Evolutionary conservation across 306 rosid genomes (phyloP).

Genomic region (Potentilla sterilis): DNA sequence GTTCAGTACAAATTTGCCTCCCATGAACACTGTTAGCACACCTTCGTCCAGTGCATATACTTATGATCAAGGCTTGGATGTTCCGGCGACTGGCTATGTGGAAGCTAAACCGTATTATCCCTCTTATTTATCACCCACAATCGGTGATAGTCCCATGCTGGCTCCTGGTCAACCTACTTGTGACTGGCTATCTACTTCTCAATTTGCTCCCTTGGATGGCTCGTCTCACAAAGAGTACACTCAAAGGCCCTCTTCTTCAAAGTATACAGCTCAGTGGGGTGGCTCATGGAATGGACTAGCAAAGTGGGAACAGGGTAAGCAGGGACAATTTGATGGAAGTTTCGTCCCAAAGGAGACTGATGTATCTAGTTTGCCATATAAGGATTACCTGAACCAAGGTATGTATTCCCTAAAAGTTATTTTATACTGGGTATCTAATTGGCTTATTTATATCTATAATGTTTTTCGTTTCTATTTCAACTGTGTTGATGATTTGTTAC

Average conservation of each 20-base stretch:
- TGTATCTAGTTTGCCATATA: slow-evolving; percentile 28
- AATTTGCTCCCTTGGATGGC: slow-evolving; percentile 31
- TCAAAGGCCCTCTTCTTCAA: slow-evolving; percentile 33
- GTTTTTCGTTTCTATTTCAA: neutral
- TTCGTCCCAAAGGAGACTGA: slow-evolving; percentile 33
- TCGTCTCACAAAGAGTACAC: slow-evolving; percentile 34
- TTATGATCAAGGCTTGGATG: slow-evolving; percentile 32
- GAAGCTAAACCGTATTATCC: slow-evolving; percentile 51
- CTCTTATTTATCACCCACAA: slow-evolving; percentile 36
- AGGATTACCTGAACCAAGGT: slow-evolving; percentile 51
- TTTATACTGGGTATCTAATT: neutral
- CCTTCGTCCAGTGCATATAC: slow-evolving; percentile 31
- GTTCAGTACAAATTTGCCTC: slow-evolving; percentile 40
- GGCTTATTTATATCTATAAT: neutral
- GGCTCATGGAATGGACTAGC: slow-evolving; percentile 42
- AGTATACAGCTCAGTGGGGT: slow-evolving; percentile 32
- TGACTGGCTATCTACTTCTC: slow-evolving; percentile 45
- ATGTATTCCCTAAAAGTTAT: slow-evolving; percentile 7
- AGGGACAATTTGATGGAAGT: slow-evolving; percentile 37
- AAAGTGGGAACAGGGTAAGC: slow-evolving; percentile 42
- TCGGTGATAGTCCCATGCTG: slow-evolving; percentile 31
- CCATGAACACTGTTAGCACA: slow-evolving; percentile 30
- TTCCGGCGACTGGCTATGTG: slow-evolving; percentile 32
- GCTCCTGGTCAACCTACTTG: slow-evolving; percentile 34
- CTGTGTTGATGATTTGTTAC: neutral